Percentiles rank a stretch among this genome's conserved stretches.
Conservation (phyloP, 1,284 basidiomycete species). For the Acaromyces ingoldii region DNA sequence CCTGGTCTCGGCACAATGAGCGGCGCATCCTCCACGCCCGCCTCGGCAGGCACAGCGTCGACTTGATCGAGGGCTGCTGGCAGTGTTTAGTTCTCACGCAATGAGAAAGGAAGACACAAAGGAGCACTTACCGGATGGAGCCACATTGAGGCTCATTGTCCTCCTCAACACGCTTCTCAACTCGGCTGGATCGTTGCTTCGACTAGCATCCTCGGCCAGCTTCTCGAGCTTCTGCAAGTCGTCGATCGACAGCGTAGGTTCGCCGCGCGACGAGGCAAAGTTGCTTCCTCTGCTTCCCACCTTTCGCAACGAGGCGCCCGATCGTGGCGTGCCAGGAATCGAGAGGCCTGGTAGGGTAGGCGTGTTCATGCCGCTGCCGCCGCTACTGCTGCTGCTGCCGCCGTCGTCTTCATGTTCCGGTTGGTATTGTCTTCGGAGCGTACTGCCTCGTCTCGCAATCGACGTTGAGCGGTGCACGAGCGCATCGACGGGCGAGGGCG, state of each 20-base stretch:
- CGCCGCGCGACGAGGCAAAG: conserved; percentile 4
- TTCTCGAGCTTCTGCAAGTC: conserved; percentile 89
- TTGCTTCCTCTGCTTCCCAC: background rate
- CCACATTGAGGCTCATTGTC: conserved; percentile 70
- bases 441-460: conserved; percentile 38
- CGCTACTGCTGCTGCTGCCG: too few species aligned
- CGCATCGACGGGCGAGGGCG: conserved; percentile 15
- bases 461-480: conserved; percentile 34
- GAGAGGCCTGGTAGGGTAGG: too few species aligned
- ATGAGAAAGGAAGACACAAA: background rate
- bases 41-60: conserved; percentile 48
- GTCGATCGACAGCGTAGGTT: conserved; percentile 71
- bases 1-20: conserved; percentile 83
- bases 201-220: conserved; percentile 70
- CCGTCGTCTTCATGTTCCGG: conserved; percentile 59
- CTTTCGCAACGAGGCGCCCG: background rate
- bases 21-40: conserved; percentile 73
- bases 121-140: conserved; percentile 11
- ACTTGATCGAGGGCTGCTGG: conserved; percentile 13
- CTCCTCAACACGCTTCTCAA: conserved; percentile 76
- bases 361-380: too few species aligned
- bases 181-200: conserved; percentile 74
- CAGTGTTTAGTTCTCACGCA: background rate
- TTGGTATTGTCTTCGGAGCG: conserved; percentile 56
- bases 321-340: too few species aligned